A percentile compares a stretch with the other conserved stretches of the same genome.
These are phyloP conservation scores for Oryza coarctata DNA, from an alignment of 176 grass and related monocot species.

Conservation along the genomic window DNA sequence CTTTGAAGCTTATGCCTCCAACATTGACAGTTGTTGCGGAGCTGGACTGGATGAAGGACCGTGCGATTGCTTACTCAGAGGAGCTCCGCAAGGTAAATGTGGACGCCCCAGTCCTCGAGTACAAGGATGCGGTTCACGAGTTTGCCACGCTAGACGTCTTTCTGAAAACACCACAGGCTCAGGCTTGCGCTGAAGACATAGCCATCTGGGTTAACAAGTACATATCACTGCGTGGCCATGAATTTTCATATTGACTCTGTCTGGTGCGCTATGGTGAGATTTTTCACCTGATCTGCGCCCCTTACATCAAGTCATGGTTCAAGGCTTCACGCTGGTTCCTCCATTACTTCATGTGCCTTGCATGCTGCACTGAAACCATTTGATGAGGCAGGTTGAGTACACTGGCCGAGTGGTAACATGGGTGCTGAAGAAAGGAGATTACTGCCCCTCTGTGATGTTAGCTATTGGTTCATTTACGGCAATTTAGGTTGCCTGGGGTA, in stretches of 20 bases:
- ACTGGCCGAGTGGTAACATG: background rate
- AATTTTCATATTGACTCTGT: constrained; percentile 58
- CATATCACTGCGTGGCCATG: constrained; percentile 69
- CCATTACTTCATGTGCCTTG: background rate
- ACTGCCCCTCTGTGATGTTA: background rate
- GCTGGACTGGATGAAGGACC: constrained; percentile 78
- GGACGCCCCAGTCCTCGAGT: constrained; percentile 63
- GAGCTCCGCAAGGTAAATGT: constrained; percentile 69
- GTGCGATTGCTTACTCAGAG: constrained; percentile 66
- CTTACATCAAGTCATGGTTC: background rate
- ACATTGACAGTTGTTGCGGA: constrained; percentile 70
- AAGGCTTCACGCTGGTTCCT: background rate
- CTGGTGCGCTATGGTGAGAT: background rate
- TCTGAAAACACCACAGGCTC: constrained; percentile 53
- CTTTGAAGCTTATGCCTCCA: constrained; percentile 67
- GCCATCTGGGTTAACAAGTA: constrained; percentile 82
- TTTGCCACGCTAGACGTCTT: constrained; percentile 61
- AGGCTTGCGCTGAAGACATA: constrained; percentile 65
- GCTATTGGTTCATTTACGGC: background rate
- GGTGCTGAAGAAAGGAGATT: background rate
- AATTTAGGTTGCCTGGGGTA: background rate
- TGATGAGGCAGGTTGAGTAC: background rate
- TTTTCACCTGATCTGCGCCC: background rate
- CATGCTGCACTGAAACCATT: background rate
- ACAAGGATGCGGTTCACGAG: constrained; percentile 72